Evolutionary conservation across 2,329 filamentous ascomycete genomes (phyloP).

Genomic region (Pseudocercospora fuligena): DNA sequence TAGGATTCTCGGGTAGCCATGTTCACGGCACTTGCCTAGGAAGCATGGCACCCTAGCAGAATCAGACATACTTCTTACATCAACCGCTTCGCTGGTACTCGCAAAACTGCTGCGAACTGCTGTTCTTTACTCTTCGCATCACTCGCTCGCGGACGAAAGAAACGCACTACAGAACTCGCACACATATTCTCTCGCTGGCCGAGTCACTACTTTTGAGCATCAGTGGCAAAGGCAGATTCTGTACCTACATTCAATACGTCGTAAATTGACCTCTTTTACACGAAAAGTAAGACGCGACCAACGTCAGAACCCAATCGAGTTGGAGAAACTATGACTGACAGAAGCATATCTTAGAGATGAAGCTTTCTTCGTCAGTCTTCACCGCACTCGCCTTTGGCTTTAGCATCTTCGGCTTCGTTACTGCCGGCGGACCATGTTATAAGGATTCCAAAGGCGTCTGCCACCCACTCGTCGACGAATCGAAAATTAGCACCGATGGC

Average conservation of each 20-base stretch:
- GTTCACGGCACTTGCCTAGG: not conserved
- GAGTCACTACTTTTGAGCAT: not conserved
- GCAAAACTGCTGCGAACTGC: not conserved
- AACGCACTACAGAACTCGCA: not conserved
- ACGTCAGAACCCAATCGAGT: not conserved
- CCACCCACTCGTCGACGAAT: too few species aligned
- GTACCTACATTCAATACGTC: not conserved
- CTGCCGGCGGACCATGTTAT: not conserved
- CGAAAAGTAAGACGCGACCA: not conserved
- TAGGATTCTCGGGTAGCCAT: not conserved
- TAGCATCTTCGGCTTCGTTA: not conserved
- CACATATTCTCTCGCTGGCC: not conserved
- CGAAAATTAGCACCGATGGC: not conserved
- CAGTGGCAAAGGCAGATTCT: not conserved
- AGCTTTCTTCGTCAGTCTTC: not conserved
- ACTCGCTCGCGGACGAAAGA: not conserved
- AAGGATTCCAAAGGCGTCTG: too few species aligned
- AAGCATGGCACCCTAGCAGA: not conserved
- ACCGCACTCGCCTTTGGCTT: not conserved
- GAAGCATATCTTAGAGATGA: not conserved
- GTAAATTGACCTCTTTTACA: not conserved
- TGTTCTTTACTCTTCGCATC: not conserved
- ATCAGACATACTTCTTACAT: not conserved
- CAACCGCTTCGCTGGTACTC: not conserved
- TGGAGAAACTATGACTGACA: not conserved